Evolutionary conservation across 2,329 filamentous ascomycete genomes (phyloP), one percentile per base, ranked within the genome.

Genomic region (Nigrospora sphaerica): DNA sequence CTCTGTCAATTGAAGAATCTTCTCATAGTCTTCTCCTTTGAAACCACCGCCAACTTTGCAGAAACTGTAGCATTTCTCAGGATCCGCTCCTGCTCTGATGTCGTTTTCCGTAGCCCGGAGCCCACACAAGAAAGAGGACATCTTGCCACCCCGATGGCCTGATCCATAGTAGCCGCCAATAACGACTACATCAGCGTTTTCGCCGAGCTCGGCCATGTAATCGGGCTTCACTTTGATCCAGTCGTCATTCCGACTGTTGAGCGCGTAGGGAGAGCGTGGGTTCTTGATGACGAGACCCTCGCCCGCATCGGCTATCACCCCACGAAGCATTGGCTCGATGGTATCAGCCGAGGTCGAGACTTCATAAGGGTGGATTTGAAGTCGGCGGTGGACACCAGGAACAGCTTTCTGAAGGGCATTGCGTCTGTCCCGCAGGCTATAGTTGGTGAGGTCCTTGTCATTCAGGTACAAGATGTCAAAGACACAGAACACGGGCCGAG

Each of bases 181-280:
- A 14, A 98, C 75, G 13, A 96, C 71, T 54, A 90, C 89, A 62
- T 98, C 93, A 4, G 98, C 79, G 0, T 86, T 88, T 66, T 97
- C 92, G 50, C 93, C 93, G 62, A 93, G 95, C 52, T 95, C 92
- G 2, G 84, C 84, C 91, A 97, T 96, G 64, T 98, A 98, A 53
- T 98, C 93, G 1, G 93, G 93, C 59, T 98, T 98, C 10, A 98
- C 91, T 63, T 98, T 98, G 68, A 96, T 85, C 93, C 93, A 98
- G 65, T 95, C 88, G 56, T 95, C 88, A 57, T 95, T 93, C 41
- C 93, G 85, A 54, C 88, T 87, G 59, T 95, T 95, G 11, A 97
- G 75, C 7, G 81, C 78, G 62, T 98, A 98, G 58, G 81, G 77
- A 0, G 91, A 95, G 6, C 85, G 77, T 9, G 93, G 93, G 52